Percentiles rank a stretch among this genome's conserved stretches.
Conservation (phyloP, 345 rosid genomes). For the Populus simonii region DNA sequence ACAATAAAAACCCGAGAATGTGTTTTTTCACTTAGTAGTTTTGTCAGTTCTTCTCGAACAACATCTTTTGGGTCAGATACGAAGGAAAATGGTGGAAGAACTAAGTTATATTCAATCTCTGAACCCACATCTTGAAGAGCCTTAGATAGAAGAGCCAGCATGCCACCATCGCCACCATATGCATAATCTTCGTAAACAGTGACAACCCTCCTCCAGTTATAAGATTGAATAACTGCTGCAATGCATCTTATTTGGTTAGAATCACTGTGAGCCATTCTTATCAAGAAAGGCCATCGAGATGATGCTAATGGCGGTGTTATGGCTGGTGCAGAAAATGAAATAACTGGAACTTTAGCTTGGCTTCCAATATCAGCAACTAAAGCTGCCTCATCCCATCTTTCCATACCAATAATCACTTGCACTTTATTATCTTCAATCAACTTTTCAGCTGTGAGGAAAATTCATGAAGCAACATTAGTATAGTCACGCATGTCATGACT, state of each 20-base stretch:
- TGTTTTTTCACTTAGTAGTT: not conserved
- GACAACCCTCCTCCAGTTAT: constrained; percentile 35
- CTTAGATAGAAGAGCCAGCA: constrained; percentile 26
- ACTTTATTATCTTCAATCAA: constrained; percentile 37
- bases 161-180: constrained; percentile 33
- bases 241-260: constrained; percentile 37
- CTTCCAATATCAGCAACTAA: constrained; percentile 40
- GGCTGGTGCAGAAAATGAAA: constrained; percentile 37
- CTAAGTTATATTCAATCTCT: constrained; percentile 35
- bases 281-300: constrained; percentile 39
- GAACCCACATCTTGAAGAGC: constrained; percentile 30
- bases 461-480: not conserved
- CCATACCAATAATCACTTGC: constrained; percentile 42
- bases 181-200: constrained; percentile 39
- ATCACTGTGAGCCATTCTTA: constrained; percentile 29
- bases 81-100: constrained; percentile 39
- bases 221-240: constrained; percentile 34
- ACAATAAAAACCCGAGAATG: constrained; percentile 43
- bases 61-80: constrained; percentile 14
- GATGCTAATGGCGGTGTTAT: constrained; percentile 19
- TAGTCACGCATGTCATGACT: too few relatives aligned
- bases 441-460: constrained; percentile 29
- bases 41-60: constrained; percentile 27
- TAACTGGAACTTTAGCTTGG: constrained; percentile 33
- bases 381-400: constrained; percentile 46